These are phyloP conservation scores for Euphrasia arctica DNA, from an alignment of 305 asterid species.

Conservation along the genomic window DNA sequence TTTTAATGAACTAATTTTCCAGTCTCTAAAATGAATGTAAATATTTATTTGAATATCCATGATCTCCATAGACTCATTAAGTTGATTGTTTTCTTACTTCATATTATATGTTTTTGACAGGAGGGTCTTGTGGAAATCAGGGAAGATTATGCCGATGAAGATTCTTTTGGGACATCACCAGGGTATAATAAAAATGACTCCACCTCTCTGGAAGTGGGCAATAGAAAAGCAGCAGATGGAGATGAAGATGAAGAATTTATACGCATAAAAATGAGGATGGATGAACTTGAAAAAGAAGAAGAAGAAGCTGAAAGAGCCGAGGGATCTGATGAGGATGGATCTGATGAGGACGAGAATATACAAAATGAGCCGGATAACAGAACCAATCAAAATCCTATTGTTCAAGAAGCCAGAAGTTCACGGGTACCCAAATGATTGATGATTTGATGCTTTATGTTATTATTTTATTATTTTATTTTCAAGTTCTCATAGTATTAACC, in stretches of 20 bases:
- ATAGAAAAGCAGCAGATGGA: constrained; percentile 30
- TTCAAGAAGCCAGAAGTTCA: constrained; percentile 40
- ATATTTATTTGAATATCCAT: neutral
- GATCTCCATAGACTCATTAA: neutral
- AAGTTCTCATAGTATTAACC: too few relatives aligned
- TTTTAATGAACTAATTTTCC: neutral
- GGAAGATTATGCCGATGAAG: constrained; percentile 74
- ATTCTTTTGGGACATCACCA: constrained; percentile 33
- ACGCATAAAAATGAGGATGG: constrained; percentile 56
- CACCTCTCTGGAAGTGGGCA: constrained; percentile 29
- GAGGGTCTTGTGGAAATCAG: constrained; percentile 85
- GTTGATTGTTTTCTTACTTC: neutral
- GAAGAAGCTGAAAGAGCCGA: constrained; percentile 63
- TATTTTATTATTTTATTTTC: neutral
- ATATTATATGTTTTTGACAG: constrained; percentile 42
- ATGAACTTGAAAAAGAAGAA: constrained; percentile 80
- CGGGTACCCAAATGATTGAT: constrained; percentile 33
- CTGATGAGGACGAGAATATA: constrained; percentile 19
- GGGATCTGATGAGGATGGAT: constrained; percentile 29
- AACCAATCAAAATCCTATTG: constrained; percentile 23
- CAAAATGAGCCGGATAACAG: constrained; percentile 31
- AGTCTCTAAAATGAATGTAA: neutral
- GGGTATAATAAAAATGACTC: constrained; percentile 37
- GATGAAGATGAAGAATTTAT: constrained; percentile 73
- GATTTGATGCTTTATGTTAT: constrained; percentile 8